These are phyloP conservation scores for Aspergillus sp. DNA, from an alignment of 2,329 filamentous ascomycete species.

Conservation along the genomic window DNA sequence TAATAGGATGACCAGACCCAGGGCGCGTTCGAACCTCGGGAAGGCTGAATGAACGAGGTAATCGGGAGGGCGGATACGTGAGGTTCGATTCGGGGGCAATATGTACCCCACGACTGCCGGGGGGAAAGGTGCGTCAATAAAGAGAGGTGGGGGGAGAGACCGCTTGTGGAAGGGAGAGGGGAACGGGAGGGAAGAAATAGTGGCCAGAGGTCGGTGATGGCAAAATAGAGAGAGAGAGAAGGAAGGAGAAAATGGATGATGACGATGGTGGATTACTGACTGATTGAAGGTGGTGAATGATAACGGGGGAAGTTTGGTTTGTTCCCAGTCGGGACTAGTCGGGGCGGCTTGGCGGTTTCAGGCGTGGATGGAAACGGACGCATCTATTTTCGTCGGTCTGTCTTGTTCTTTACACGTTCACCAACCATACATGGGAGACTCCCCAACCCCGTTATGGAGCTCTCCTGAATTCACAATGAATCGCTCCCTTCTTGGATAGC, in stretches of 20 bases:
- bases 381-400: not conserved
- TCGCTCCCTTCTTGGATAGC: constrained; percentile 7
- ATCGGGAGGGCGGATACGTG: not conserved
- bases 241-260: not conserved
- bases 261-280: not conserved
- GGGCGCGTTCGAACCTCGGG: not conserved
- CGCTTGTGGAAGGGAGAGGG: constrained; percentile 7
- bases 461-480: not conserved
- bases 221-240: not conserved
- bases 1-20: too few relatives aligned
- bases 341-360: not conserved
- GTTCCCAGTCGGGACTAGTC: constrained; percentile 6
- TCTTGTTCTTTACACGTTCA: not conserved
- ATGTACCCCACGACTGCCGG: constrained; percentile 10
- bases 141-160: not conserved
- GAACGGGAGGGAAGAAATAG: constrained; percentile 2
- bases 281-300: constrained; percentile 2
- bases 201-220: not conserved
- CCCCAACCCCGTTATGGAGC: not conserved
- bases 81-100: not conserved
- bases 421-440: not conserved
- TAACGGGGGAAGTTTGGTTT: constrained; percentile 4
- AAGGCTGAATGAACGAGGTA: not conserved
- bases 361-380: not conserved
- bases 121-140: not conserved